Conservation (phyloP, 2,329 filamentous ascomycete genomes). For the Scortechinia acanthostroma region DNA sequence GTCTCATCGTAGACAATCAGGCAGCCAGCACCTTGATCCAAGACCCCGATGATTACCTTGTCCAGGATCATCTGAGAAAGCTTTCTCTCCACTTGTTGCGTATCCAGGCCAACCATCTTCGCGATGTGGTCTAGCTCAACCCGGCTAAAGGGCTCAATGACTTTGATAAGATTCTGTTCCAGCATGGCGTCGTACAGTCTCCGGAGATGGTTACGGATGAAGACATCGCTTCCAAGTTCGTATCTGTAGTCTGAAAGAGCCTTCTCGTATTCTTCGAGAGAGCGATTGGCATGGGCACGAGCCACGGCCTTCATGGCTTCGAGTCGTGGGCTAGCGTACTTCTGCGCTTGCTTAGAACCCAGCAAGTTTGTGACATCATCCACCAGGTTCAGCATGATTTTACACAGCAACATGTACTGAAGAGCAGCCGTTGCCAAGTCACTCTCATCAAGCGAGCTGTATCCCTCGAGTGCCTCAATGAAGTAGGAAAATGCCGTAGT, state of each 20-base stretch:
- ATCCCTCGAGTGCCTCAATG: slow-evolving; percentile 96
- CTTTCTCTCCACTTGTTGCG: slow-evolving; percentile 94
- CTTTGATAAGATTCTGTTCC: slow-evolving; percentile 98
- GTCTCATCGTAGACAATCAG: slow-evolving; percentile 96
- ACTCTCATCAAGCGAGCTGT: slow-evolving; percentile 84
- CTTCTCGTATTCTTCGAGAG: slow-evolving; percentile 92
- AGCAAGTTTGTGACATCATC: slow-evolving; percentile 95
- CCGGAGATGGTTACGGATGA: slow-evolving; percentile 93
- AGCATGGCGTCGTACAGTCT: slow-evolving; percentile 96
- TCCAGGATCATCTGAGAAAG: slow-evolving; percentile 99
- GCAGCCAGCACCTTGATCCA: slow-evolving; percentile 96
- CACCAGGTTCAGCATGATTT: slow-evolving; percentile 96
- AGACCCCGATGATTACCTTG: slow-evolving; percentile 94
- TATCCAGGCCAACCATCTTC: slow-evolving; percentile 94
- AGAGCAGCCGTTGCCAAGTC: slow-evolving; percentile 89
- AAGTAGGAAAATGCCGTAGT: slow-evolving; percentile 98
- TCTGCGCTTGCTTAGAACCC: slow-evolving; percentile 90
- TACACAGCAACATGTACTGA: slow-evolving; percentile 99
- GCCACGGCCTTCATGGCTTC: slow-evolving; percentile 99
- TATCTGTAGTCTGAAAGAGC: slow-evolving; percentile 84
- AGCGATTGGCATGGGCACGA: slow-evolving; percentile 88
- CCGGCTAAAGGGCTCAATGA: slow-evolving; percentile 95
- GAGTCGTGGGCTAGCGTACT: slow-evolving; percentile 89
- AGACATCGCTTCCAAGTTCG: slow-evolving; percentile 87
- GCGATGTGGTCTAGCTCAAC: slow-evolving; percentile 96